These are phyloP conservation scores for Hypoxylon sp. DNA, from an alignment of 2,329 filamentous ascomycete species.

Conservation along the genomic window DNA sequence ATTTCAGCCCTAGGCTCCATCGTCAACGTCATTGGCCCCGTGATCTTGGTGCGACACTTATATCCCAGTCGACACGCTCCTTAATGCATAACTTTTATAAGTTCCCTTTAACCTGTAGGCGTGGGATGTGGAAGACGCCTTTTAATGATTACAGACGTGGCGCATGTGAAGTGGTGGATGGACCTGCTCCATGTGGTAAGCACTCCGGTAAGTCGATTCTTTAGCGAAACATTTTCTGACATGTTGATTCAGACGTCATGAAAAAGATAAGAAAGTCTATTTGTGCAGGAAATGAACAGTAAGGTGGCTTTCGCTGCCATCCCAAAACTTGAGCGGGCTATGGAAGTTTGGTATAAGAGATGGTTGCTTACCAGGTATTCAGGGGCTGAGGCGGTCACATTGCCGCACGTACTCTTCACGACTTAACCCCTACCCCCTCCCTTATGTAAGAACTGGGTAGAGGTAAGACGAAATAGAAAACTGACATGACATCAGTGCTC, in stretches of 20 bases:
- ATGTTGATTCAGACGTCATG: conserved; percentile 6
- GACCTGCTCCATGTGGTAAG: conserved; percentile 20
- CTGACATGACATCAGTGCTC: background rate
- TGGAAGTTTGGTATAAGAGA: conserved; percentile 6
- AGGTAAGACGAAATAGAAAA: background rate
- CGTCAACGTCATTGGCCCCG: conserved; percentile 27
- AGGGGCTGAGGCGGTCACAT: conserved; percentile 24
- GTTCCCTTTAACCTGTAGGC: background rate
- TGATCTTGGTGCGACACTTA: conserved; percentile 22
- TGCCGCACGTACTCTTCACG: background rate
- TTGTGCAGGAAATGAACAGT: conserved; percentile 2
- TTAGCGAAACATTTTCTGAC: conserved; percentile 8
- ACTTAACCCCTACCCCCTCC: background rate
- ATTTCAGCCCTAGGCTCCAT: conserved; percentile 23
- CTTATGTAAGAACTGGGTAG: conserved; percentile 4
- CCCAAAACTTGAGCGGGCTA: background rate
- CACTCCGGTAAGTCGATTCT: conserved; percentile 13
- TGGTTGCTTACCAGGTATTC: conserved; percentile 22
- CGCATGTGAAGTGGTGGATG: conserved; percentile 15
- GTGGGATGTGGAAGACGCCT: conserved; percentile 2
- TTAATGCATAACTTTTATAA: conserved; percentile 13
- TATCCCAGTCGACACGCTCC: conserved; percentile 8
- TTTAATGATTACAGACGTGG: conserved; percentile 9
- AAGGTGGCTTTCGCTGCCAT: background rate
- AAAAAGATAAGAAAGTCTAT: conserved; percentile 1